Evolutionary conservation across 2,329 filamentous ascomycete species (phyloP).

Genomic region (Lasiodiplodia theobromae): DNA sequence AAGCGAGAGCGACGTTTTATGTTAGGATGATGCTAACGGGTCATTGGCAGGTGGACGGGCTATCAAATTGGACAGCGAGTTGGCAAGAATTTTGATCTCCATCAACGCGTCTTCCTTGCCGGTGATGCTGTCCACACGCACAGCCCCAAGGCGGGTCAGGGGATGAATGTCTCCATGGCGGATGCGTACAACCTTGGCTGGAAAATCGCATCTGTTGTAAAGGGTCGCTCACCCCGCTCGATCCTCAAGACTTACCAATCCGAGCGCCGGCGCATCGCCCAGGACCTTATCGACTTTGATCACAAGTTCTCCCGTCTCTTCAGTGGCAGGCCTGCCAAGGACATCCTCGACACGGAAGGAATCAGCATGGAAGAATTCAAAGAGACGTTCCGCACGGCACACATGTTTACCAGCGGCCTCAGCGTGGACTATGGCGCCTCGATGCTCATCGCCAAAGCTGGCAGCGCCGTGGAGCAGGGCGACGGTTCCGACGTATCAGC

Average conservation of each 20-base stretch:
- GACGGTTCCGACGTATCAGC: conserved; percentile 55
- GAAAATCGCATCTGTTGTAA: conserved; percentile 62
- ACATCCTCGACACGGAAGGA: conserved; percentile 66
- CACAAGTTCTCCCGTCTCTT: conserved; percentile 57
- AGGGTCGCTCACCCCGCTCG: conserved; percentile 46
- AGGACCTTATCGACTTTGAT: conserved; percentile 68
- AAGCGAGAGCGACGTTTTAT: neutral
- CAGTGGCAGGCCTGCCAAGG: conserved; percentile 60
- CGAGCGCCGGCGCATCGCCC: conserved; percentile 66
- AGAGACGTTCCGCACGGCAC: conserved; percentile 65
- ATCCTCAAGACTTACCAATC: conserved; percentile 61
- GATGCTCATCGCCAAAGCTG: conserved; percentile 63
- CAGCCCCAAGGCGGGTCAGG: conserved; percentile 70
- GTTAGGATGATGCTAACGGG: neutral
- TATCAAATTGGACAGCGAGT: conserved; percentile 67
- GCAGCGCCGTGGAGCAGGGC: conserved; percentile 52
- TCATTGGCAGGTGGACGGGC: conserved; percentile 4
- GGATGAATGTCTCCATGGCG: conserved; percentile 77
- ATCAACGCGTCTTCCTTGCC: conserved; percentile 70
- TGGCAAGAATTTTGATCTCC: conserved; percentile 62
- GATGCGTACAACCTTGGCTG: conserved; percentile 67
- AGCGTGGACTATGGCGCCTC: conserved; percentile 66
- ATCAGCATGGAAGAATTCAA: conserved; percentile 71
- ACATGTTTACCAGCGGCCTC: conserved; percentile 65
- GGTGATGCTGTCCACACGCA: conserved; percentile 70